Evolutionary conservation across 2,329 filamentous ascomycete species (phyloP).

Genomic region (Capronia epimyces): DNA sequence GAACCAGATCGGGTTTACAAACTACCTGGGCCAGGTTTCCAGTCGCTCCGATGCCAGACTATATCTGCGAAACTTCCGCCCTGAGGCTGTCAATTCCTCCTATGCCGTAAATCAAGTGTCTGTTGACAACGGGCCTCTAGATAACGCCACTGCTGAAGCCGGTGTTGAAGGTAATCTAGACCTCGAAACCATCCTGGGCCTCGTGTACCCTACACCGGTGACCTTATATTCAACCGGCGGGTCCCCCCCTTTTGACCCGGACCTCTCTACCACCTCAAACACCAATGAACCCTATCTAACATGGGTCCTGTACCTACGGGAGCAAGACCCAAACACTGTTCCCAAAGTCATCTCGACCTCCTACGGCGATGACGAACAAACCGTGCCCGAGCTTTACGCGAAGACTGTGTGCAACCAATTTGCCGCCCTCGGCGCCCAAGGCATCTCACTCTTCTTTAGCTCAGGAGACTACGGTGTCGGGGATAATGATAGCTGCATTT

Average conservation of each 20-base stretch:
- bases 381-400: constrained; percentile 57
- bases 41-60: constrained; percentile 43
- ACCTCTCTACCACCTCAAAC: constrained; percentile 42
- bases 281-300: constrained; percentile 65
- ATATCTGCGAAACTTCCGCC: constrained; percentile 38
- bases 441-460: constrained; percentile 60
- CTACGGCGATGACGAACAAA: constrained; percentile 63
- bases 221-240: constrained; percentile 55
- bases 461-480: constrained; percentile 57
- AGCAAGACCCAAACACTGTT: constrained; percentile 43
- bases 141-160: constrained; percentile 33
- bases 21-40: constrained; percentile 45
- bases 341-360: constrained; percentile 61
- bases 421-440: constrained; percentile 61
- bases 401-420: constrained; percentile 59
- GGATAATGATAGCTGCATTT: constrained; percentile 47
- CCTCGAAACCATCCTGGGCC: constrained; percentile 52
- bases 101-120: constrained; percentile 34
- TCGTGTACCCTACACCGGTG: constrained; percentile 52
- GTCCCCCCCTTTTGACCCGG: constrained; percentile 48
- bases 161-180: constrained; percentile 56
- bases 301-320: constrained; percentile 56
- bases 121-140: constrained; percentile 33
- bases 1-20: constrained; percentile 44
- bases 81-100: constrained; percentile 35